A percentile compares a stretch with the other conserved stretches of the same genome.
These are phyloP conservation scores for Ceratocystis huliohia DNA, from an alignment of 2,329 filamentous ascomycete genomes.

Conservation along the genomic window DNA sequence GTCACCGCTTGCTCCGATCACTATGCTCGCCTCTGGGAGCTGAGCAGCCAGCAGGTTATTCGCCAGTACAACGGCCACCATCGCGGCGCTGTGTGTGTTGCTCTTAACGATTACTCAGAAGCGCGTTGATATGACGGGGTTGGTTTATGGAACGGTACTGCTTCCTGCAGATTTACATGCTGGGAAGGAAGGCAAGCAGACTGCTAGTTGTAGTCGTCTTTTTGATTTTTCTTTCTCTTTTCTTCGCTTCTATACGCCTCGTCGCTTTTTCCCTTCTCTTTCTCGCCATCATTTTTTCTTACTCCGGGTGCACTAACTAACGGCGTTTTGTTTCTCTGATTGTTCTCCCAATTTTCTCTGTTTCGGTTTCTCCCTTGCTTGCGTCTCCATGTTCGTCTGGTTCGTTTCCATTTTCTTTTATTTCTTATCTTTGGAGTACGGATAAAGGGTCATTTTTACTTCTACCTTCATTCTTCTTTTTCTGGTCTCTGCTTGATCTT, in stretches of 20 bases:
- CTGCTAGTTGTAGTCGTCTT: neutral
- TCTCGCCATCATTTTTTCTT: neutral
- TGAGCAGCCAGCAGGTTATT: conserved; percentile 76
- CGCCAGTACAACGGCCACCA: conserved; percentile 93
- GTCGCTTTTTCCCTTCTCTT: neutral
- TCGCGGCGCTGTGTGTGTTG: conserved; percentile 80
- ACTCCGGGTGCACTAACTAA: neutral
- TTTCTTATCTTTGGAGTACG: conserved; percentile 4
- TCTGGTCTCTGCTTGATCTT: neutral
- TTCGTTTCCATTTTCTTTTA: too few relatives aligned
- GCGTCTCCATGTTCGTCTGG: too few relatives aligned
- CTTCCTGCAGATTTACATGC: too few relatives aligned
- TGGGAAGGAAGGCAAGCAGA: too few relatives aligned
- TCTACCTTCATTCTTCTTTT: neutral
- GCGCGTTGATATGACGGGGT: conserved; percentile 25
- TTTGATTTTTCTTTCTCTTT: neutral
- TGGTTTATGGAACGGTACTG: neutral
- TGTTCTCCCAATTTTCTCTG: too few relatives aligned
- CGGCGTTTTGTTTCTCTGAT: neutral
- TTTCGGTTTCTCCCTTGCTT: too few relatives aligned
- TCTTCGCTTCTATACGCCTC: too few relatives aligned
- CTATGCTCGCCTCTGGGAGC: conserved; percentile 83
- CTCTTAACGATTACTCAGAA: conserved; percentile 73
- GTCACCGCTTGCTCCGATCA: conserved; percentile 91
- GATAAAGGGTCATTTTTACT: neutral